Evolutionary conservation across 805 yeast species (phyloP).

Genomic region (Zygotorulaspora danielsina): DNA sequence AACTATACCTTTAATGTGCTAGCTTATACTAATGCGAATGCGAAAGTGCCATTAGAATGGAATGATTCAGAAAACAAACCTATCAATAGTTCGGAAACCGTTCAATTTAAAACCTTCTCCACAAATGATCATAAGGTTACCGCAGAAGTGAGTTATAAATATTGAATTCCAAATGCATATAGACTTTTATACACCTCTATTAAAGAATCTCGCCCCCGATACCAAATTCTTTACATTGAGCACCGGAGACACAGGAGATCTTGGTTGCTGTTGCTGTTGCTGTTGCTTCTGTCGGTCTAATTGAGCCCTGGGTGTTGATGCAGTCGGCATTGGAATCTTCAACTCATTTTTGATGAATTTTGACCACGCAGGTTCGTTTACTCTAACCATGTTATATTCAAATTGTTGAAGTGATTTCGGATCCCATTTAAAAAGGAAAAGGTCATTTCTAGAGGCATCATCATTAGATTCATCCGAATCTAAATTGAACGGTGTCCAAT

Average conservation of each 20-base stretch:
- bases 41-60: slow-evolving; percentile 78
- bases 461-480: slow-evolving; percentile 11
- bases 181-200: slow-evolving; percentile 24
- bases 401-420: slow-evolving; percentile 15
- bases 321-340: slow-evolving; percentile 18
- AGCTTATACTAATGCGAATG: slow-evolving; percentile 70
- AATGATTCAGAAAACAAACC: slow-evolving; percentile 65
- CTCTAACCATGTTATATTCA: slow-evolving; percentile 23
- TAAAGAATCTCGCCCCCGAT: slow-evolving; percentile 23
- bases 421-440: slow-evolving; percentile 25
- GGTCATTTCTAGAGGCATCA: slow-evolving; percentile 9
- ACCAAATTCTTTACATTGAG: slow-evolving; percentile 20
- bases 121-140: slow-evolving; percentile 69
- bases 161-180: slow-evolving; percentile 7
- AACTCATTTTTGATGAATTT: slow-evolving; percentile 27
- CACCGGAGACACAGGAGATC: slow-evolving; percentile 8
- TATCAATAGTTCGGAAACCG: slow-evolving; percentile 57
- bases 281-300: slow-evolving; percentile 11
- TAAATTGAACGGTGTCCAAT: slow-evolving; percentile 24
- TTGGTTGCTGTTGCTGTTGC: slow-evolving; percentile 17
- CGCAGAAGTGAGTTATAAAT: slow-evolving; percentile 54
- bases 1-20: slow-evolving; percentile 76
- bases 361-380: slow-evolving; percentile 31
- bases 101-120: slow-evolving; percentile 61
- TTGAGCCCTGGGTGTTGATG: slow-evolving; percentile 10